A percentile compares a stretch with the other conserved stretches of the same genome.
These are phyloP conservation scores for Penicillium nordicum DNA, from an alignment of 2,329 filamentous ascomycete species.

Conservation along the genomic window DNA sequence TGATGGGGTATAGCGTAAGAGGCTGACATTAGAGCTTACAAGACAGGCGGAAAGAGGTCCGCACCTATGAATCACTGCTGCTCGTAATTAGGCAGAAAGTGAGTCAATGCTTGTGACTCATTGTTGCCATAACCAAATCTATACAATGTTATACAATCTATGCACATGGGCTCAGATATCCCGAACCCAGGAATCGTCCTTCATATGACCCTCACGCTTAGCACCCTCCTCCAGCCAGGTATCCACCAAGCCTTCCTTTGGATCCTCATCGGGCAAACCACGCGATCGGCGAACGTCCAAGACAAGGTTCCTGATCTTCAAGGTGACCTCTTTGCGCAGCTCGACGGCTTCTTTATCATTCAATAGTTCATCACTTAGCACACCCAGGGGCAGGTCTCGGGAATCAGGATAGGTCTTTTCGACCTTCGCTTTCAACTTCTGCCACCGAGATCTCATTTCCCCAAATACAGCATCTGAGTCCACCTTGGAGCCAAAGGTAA, in stretches of 20 bases:
- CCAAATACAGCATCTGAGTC: conserved; percentile 74
- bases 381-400: conserved; percentile 46
- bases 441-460: conserved; percentile 72
- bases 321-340: conserved; percentile 75
- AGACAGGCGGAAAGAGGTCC: background rate
- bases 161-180: conserved; percentile 45
- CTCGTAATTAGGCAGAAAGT: background rate
- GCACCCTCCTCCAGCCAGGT: conserved; percentile 67
- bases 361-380: conserved; percentile 63
- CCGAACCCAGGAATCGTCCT: conserved; percentile 59
- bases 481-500: conserved; percentile 63
- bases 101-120: background rate
- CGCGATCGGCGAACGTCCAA: conserved; percentile 68
- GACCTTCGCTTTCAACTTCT: conserved; percentile 56
- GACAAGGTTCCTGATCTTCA: conserved; percentile 73
- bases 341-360: conserved; percentile 70
- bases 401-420: conserved; percentile 45
- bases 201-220: conserved; percentile 55
- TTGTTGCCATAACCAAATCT: conserved; percentile 6
- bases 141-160: conserved; percentile 19
- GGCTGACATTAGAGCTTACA: background rate
- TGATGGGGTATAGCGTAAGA: background rate
- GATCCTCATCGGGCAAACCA: conserved; percentile 77
- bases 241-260: conserved; percentile 70
- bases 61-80: background rate